Evolutionary conservation across 1,139 yeast species (phyloP).

Genomic region (Suhomyces choctaworum): DNA sequence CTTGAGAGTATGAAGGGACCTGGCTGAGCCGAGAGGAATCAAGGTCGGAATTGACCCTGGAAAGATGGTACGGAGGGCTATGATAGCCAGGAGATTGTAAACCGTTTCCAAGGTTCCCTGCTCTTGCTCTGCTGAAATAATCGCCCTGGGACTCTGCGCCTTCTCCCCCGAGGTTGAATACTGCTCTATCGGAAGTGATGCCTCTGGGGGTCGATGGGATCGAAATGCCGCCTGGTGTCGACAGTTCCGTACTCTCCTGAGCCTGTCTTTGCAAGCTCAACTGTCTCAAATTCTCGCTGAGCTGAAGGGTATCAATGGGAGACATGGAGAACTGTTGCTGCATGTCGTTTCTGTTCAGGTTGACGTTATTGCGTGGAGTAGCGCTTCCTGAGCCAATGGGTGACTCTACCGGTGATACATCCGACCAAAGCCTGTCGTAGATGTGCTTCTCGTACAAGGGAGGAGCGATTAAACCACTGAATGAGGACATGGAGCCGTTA

Average conservation of each 20-base stretch:
- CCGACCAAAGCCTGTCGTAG: constrained; percentile 83
- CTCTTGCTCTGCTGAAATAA: constrained; percentile 22
- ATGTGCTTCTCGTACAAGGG: constrained; percentile 86
- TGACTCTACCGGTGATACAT: constrained; percentile 58
- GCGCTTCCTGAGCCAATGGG: constrained; percentile 55
- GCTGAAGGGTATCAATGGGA: constrained; percentile 42
- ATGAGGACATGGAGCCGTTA: constrained; percentile 33
- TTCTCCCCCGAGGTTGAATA: constrained; percentile 28
- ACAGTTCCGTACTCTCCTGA: constrained; percentile 25
- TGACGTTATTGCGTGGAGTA: constrained; percentile 38
- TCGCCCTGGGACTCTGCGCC: constrained; percentile 17
- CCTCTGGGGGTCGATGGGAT: constrained; percentile 6
- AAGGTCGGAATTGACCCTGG: constrained; percentile 55
- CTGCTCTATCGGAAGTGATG: constrained; percentile 31
- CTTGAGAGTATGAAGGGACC: constrained; percentile 85
- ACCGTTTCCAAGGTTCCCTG: constrained; percentile 5
- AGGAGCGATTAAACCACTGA: constrained; percentile 69
- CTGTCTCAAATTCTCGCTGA: constrained; percentile 55
- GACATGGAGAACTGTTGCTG: constrained; percentile 39
- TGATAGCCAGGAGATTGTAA: constrained; percentile 34
- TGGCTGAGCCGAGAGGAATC: constrained; percentile 43
- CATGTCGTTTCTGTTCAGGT: constrained; percentile 17
- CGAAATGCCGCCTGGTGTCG: neutral
- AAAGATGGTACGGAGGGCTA: constrained; percentile 59
- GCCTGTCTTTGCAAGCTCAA: constrained; percentile 53